Conservation (phyloP, 2,329 filamentous ascomycete species). For the Arthroderma uncinatum region DNA sequence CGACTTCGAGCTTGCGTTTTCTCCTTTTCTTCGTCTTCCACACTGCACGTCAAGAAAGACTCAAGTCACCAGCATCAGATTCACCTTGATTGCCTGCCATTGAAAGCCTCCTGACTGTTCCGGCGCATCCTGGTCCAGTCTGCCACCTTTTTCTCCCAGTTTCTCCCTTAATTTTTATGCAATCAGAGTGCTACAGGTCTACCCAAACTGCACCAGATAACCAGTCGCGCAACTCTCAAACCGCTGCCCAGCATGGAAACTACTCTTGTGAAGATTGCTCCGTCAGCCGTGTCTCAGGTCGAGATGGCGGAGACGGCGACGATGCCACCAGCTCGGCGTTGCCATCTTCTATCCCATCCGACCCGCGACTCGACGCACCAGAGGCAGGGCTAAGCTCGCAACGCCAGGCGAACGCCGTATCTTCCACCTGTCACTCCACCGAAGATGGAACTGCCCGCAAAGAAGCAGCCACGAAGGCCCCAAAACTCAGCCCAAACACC, state of each 20-base stretch:
- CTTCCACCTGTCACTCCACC: slow-evolving; percentile 41
- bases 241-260: slow-evolving; percentile 50
- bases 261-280: slow-evolving; percentile 33
- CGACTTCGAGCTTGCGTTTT: too few species aligned
- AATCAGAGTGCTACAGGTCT: slow-evolving; percentile 46
- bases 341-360: slow-evolving; percentile 18
- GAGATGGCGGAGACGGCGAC: slow-evolving; percentile 28
- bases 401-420: slow-evolving; percentile 24
- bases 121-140: slow-evolving; percentile 47
- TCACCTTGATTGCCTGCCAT: neutral
- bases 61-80: neutral
- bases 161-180: slow-evolving; percentile 49
- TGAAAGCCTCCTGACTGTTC: slow-evolving; percentile 36
- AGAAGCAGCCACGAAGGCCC: neutral
- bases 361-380: slow-evolving; percentile 5
- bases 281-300: slow-evolving; percentile 34
- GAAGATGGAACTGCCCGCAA: slow-evolving; percentile 42
- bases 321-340: slow-evolving; percentile 15
- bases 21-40: neutral
- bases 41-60: neutral
- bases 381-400: slow-evolving; percentile 11
- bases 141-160: slow-evolving; percentile 20
- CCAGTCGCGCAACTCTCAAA: slow-evolving; percentile 25
- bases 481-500: neutral
- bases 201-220: slow-evolving; percentile 31